These are phyloP conservation scores for Quercus engelmannii DNA, from an alignment of 306 rosid species.

Conservation along the genomic window DNA sequence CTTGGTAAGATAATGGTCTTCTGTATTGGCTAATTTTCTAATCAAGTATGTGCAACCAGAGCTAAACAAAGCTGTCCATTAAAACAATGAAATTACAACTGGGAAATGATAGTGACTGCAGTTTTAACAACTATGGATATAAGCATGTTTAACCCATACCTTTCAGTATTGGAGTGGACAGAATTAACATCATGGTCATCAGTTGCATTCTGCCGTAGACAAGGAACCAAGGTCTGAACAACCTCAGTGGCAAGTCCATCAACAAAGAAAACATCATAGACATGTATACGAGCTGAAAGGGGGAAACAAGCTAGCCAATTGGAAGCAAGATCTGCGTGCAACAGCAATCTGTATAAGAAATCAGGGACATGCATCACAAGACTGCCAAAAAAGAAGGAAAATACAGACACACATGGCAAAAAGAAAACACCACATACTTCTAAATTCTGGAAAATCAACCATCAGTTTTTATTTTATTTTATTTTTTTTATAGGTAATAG, in stretches of 20 bases:
- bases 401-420: background rate
- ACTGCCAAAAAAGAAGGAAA: background rate
- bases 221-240: constrained; percentile 75
- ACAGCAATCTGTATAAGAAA: constrained; percentile 25
- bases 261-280: constrained; percentile 79
- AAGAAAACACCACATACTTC: background rate
- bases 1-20: background rate
- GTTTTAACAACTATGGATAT: background rate
- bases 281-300: constrained; percentile 56
- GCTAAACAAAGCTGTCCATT: background rate
- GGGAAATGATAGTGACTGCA: background rate
- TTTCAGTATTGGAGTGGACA: constrained; percentile 65
- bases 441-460: background rate
- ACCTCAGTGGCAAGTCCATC: constrained; percentile 65
- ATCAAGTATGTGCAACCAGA: background rate
- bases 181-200: constrained; percentile 54
- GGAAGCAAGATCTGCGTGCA: constrained; percentile 76
- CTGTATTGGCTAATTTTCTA: background rate
- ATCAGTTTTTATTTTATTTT: too few species aligned
- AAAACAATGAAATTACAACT: background rate
- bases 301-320: constrained; percentile 88
- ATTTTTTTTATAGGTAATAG: too few species aligned
- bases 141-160: constrained; percentile 31
- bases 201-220: constrained; percentile 50
- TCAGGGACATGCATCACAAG: background rate